These are phyloP conservation scores for Spergularia azorica DNA, from an alignment of 179 eudicot species.

Conservation along the genomic window DNA sequence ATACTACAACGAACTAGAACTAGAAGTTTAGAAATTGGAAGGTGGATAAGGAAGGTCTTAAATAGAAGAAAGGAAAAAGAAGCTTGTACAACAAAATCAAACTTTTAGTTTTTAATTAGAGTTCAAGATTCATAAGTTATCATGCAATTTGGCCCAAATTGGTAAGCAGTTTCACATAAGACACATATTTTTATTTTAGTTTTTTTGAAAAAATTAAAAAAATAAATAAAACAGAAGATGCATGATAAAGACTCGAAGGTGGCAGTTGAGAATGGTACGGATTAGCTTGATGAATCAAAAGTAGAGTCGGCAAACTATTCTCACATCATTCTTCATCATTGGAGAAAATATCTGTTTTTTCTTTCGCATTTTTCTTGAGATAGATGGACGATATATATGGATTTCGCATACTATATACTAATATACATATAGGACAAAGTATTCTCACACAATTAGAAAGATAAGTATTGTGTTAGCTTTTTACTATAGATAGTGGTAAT, in stretches of 20 bases:
- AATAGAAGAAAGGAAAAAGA: constrained; percentile 4
- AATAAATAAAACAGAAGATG: not conserved
- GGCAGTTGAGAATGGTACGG: constrained; percentile 17
- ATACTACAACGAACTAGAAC: not conserved
- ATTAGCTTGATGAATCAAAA: not conserved
- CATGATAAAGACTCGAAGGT: not conserved
- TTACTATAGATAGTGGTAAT: too few relatives aligned
- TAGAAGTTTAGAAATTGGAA: not conserved
- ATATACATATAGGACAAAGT: too few relatives aligned
- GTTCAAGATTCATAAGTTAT: constrained; percentile 11
- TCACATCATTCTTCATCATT: not conserved
- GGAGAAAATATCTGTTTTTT: not conserved
- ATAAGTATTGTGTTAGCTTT: too few relatives aligned
- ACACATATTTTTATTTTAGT: not conserved
- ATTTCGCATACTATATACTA: too few relatives aligned
- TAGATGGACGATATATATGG: too few relatives aligned
- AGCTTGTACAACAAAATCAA: not conserved
- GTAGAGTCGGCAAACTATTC: not conserved
- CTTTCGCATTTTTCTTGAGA: too few relatives aligned
- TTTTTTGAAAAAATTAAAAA: not conserved
- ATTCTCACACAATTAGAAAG: too few relatives aligned
- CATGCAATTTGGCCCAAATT: constrained; percentile 13
- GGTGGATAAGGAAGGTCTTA: constrained; percentile 13
- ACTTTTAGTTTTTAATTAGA: not conserved
- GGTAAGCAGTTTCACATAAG: not conserved